Percentiles rank a stretch among this genome's conserved stretches.
phyloP scores from a whole-genome alignment of 345 rosid species.

The Cardamine resedifolia region DNA sequence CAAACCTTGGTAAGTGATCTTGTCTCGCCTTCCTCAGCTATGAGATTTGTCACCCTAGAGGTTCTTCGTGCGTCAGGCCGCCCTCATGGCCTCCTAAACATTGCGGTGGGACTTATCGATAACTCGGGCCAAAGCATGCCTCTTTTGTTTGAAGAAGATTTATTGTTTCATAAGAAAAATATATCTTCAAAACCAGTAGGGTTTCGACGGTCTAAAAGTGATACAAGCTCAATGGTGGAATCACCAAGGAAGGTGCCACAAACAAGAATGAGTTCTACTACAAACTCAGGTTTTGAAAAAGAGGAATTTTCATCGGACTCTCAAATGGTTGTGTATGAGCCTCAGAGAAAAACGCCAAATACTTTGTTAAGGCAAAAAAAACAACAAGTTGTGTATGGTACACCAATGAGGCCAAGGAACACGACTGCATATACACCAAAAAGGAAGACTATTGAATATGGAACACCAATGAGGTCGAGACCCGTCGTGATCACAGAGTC shows the following conservation, averaged over 20 bases:
- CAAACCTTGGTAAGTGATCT: slow-evolving; percentile 68
- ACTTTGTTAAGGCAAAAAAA: slow-evolving; percentile 6
- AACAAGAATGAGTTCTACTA: slow-evolving; percentile 37
- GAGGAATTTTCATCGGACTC: slow-evolving; percentile 38
- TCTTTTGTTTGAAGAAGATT: slow-evolving; percentile 40
- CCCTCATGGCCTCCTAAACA: slow-evolving; percentile 82
- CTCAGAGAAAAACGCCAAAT: slow-evolving; percentile 24
- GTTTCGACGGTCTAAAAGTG: slow-evolving; percentile 73
- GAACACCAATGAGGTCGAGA: slow-evolving; percentile 42
- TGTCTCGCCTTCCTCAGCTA: slow-evolving; percentile 42
- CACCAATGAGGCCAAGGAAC: slow-evolving; percentile 38
- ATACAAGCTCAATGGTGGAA: slow-evolving; percentile 61
- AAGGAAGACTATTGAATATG: slow-evolving; percentile 32
- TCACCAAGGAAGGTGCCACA: slow-evolving; percentile 29
- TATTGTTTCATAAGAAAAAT: slow-evolving; percentile 35
- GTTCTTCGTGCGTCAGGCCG: slow-evolving; percentile 80
- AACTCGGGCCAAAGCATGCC: slow-evolving; percentile 92
- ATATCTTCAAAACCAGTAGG: slow-evolving; percentile 55
- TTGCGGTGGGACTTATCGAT: slow-evolving; percentile 72
- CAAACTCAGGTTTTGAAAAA: slow-evolving; percentile 41
- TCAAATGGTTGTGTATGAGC: slow-evolving; percentile 16
- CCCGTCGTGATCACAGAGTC: slow-evolving; percentile 52
- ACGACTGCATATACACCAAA: slow-evolving; percentile 28
- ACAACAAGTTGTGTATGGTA: slow-evolving; percentile 32
- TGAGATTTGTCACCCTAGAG: slow-evolving; percentile 76